Base-by-base conservation (phyloP, 2,329 filamentous ascomycete species). In the Clathrospora elynae region DNA sequence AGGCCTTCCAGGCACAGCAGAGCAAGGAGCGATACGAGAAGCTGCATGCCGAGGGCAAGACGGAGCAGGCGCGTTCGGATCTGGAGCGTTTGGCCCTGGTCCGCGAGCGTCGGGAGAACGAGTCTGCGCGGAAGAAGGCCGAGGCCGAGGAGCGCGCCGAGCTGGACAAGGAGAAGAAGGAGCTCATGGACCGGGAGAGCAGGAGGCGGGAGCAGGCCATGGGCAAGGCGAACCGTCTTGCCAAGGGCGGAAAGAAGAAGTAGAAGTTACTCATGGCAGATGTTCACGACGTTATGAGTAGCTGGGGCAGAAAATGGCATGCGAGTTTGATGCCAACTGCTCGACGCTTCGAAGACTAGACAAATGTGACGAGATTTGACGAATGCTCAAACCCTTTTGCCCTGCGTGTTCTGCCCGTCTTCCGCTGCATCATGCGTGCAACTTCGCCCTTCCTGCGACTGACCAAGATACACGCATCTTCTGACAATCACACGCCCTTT, bases 11-110 rank as follows among this genome's bases (percentile, higher is more conserved):
- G 74, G 91, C 91, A 1, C 85, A 87, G 51, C 87, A 92, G 68
- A 90, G 89, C 19, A 91, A 90, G 71, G 91, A 96, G 77, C 81
- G 85, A 57, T 96, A 96, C 67, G 82, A 90, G 77, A 95, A 95
- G 74, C 72, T 96, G 61, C 92, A 96, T 64, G 88, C 90, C 43
- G 87, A 90, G 66, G 92, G 92, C 63, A 97, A 97, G 83, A 97
- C 93, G 30, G 93, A 99, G 49, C 88, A 96, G 78, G 91, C 92
- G 33, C 87, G 89, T 69, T 86, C 88, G 4, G 93, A 99, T 72
- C 67, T 97, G 57, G 92, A 90, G 46, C 82, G 93, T 42, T 74
- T 99, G 63, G 84, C 78, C 70, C 68, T 92, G 46, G 90, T 99
- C 56, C 83, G 85, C 33, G 89, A 96, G 78, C 87, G 90, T 75